Evolutionary conservation across 2,329 filamentous ascomycete species (phyloP).

Genomic region (Penicillium digitatum): DNA sequence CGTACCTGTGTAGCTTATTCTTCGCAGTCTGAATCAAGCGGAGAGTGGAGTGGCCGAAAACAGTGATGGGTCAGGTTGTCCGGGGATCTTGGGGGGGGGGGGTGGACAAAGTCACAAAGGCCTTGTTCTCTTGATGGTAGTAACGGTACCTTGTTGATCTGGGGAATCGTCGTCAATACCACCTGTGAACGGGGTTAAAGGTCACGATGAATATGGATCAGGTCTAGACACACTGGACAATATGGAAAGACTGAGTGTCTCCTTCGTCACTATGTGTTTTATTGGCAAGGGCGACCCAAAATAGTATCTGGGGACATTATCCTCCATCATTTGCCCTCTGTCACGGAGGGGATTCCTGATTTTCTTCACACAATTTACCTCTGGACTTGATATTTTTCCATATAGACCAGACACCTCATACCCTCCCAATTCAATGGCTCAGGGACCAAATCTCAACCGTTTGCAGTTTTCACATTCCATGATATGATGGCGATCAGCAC

Average conservation of each 20-base stretch:
- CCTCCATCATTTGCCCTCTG: background rate
- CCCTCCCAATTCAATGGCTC: background rate
- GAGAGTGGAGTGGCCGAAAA: constrained; percentile 15
- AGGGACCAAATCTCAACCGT: background rate
- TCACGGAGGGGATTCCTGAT: background rate
- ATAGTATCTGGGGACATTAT: background rate
- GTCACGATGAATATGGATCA: background rate
- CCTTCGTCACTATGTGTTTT: constrained; percentile 1
- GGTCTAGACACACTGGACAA: background rate
- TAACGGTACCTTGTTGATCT: constrained; percentile 4
- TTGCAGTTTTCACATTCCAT: constrained; percentile 6
- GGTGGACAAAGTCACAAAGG: constrained; percentile 16
- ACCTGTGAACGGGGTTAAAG: background rate
- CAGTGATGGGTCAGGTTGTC: constrained; percentile 11
- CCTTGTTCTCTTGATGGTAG: constrained; percentile 4
- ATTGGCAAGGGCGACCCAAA: background rate
- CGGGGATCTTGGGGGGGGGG: constrained; percentile 15
- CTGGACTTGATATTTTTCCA: background rate
- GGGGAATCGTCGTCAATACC: background rate
- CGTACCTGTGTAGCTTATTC: constrained; percentile 12
- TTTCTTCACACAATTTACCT: background rate
- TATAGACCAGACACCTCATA: background rate
- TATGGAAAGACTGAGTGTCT: background rate
- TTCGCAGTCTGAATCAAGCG: constrained; percentile 3
- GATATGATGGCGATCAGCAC: background rate